These are phyloP conservation scores for Diaporthe caulivora DNA, from an alignment of 2,329 filamentous ascomycete species.

Conservation along the genomic window DNA sequence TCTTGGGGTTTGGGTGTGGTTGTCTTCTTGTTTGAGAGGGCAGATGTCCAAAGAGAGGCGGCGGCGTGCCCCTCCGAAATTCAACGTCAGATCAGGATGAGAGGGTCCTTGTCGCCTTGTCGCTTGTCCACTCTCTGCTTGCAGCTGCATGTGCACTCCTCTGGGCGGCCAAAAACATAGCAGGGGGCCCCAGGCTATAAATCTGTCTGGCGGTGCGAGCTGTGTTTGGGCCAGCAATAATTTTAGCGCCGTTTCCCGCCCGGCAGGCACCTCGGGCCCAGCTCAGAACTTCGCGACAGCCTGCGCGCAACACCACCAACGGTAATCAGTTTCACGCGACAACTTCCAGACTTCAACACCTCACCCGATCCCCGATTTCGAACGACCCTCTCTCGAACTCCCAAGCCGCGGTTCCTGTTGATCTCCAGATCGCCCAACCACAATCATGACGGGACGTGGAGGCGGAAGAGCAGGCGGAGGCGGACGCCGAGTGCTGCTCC, in stretches of 20 bases:
- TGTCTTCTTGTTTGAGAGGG: neutral
- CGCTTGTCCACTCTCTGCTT: constrained; percentile 20
- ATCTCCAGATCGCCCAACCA: neutral
- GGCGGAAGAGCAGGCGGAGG: constrained; percentile 68
- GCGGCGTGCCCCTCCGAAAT: constrained; percentile 38
- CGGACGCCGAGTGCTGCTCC: constrained; percentile 70
- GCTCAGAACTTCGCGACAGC: constrained; percentile 35
- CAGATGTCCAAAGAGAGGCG: constrained; percentile 21
- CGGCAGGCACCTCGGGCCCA: constrained; percentile 25
- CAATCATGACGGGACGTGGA: constrained; percentile 23
- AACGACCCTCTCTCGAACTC: neutral
- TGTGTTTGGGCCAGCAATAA: constrained; percentile 28
- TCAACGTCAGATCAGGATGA: constrained; percentile 38
- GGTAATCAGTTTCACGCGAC: constrained; percentile 1
- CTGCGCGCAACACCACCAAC: constrained; percentile 20
- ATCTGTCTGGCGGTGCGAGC: neutral
- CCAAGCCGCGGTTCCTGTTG: neutral
- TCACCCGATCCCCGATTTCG: neutral
- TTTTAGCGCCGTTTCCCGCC: constrained; percentile 31
- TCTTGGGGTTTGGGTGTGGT: constrained; percentile 12
- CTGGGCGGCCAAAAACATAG: neutral
- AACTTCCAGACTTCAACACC: constrained; percentile 3
- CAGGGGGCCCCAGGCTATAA: constrained; percentile 1
- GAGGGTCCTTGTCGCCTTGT: constrained; percentile 29
- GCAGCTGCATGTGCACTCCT: constrained; percentile 25